These are phyloP conservation scores for Artemisia tridentata DNA, from an alignment of 129 eudicot species.

Conservation along the genomic window DNA sequence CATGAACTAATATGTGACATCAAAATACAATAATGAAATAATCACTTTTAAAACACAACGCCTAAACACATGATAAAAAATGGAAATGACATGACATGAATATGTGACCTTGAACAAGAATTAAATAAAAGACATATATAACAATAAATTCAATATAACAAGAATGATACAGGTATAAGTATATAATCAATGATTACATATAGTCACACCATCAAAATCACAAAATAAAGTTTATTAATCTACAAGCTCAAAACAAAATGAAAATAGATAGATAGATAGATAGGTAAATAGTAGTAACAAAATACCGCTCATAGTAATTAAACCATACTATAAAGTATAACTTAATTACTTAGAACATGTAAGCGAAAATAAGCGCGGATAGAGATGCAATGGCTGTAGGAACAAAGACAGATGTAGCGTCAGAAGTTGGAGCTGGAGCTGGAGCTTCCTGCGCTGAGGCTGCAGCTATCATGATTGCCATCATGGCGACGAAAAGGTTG, in stretches of 20 bases:
- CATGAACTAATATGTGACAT: too few species aligned
- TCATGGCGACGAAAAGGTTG: constrained; percentile 24
- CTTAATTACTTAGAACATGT: constrained; percentile 16
- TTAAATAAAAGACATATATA: too few species aligned
- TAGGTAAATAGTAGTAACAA: background rate
- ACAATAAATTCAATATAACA: too few species aligned
- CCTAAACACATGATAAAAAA: background rate
- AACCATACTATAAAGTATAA: background rate
- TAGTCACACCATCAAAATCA: background rate
- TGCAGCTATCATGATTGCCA: constrained; percentile 24
- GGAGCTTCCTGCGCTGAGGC: constrained; percentile 31
- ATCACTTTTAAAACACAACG: too few species aligned
- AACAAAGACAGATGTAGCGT: constrained; percentile 16
- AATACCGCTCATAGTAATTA: background rate
- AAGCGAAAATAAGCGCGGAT: constrained; percentile 27
- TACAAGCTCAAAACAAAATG: constrained; percentile 16
- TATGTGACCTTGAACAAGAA: too few species aligned
- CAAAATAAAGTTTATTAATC: constrained; percentile 22
- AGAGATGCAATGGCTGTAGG: constrained; percentile 27
- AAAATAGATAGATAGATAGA: constrained; percentile 5
- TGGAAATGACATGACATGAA: background rate
- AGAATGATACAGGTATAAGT: background rate
- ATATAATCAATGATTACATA: constrained; percentile 21
- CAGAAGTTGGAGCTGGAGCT: constrained; percentile 35
- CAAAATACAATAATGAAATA: background rate